Percentiles rank a stretch among this genome's conserved stretches.
These are phyloP conservation scores for Elongisporangium undulatum DNA, from an alignment of 352 stramenopile species.

Conservation along the genomic window DNA sequence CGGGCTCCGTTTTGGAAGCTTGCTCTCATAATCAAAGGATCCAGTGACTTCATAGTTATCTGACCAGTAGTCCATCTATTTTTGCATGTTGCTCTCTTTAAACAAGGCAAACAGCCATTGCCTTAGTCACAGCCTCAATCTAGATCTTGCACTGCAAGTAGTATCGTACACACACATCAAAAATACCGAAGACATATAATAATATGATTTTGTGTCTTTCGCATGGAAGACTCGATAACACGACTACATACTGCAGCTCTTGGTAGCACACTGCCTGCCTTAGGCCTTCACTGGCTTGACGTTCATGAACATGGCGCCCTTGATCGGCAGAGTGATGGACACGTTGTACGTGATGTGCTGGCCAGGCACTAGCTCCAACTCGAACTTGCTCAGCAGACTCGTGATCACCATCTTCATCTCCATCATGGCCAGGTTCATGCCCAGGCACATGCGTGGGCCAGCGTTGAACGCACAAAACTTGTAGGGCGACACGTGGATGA, in stretches of 20 bases:
- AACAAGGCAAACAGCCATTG: no score
- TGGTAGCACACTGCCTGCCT: no score
- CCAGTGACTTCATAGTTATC: constrained; percentile 89
- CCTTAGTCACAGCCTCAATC: no score
- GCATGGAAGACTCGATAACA: no score
- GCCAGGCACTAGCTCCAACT: constrained; percentile 26
- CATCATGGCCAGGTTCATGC: constrained; percentile 43
- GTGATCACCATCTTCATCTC: constrained; percentile 79
- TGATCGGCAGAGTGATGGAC: constrained; percentile 47
- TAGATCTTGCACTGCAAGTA: no score
- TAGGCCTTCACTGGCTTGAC: constrained; percentile 20
- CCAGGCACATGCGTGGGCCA: constrained; percentile 62
- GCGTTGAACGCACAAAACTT: constrained; percentile 74
- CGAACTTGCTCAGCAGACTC: constrained; percentile 54
- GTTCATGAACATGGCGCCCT: constrained; percentile 24
- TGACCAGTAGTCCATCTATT: constrained; percentile 36
- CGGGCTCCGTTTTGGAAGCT: constrained; percentile 62
- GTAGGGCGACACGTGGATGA: constrained; percentile 36
- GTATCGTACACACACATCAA: no score
- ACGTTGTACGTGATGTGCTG: constrained; percentile 39
- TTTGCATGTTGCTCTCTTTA: neutral
- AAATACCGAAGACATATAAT: no score
- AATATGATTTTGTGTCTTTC: no score
- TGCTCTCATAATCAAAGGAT: constrained; percentile 79
- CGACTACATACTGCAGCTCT: no score